phyloP scores from a whole-genome alignment of 257 asterid genomes.

The Fraxinus excelsior region DNA sequence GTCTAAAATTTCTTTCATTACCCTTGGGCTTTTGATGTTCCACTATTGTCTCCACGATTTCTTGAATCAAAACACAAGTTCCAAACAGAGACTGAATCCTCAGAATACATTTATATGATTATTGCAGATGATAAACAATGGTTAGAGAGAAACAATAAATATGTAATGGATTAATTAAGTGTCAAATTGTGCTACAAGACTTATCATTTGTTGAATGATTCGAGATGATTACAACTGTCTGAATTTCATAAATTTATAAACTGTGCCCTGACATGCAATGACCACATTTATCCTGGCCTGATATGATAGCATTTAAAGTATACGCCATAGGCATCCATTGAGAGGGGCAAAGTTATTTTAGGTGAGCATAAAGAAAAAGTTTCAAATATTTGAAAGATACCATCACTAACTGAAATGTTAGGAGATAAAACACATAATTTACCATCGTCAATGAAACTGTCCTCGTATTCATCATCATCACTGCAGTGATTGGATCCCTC shows the following conservation, averaged over 20 bases:
- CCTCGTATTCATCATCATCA: conserved; percentile 77
- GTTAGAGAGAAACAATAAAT: not conserved
- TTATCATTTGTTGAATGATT: not conserved
- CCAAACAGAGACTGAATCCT: not conserved
- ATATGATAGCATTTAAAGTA: conserved; percentile 1
- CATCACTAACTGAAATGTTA: conserved; percentile 47
- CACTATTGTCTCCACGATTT: not conserved
- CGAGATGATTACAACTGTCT: too few species aligned
- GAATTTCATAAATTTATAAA: not conserved
- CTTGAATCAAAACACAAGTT: not conserved
- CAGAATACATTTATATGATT: not conserved
- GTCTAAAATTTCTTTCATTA: conserved; percentile 34
- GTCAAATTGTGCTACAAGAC: not conserved
- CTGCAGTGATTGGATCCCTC: conserved; percentile 51
- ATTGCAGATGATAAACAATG: not conserved
- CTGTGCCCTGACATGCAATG: not conserved
- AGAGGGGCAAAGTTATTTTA: not conserved
- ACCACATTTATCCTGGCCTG: not conserved
- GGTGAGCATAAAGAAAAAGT: conserved; percentile 12
- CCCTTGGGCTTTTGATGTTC: conserved; percentile 29
- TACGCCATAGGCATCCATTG: conserved; percentile 7
- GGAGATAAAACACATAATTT: conserved; percentile 35
- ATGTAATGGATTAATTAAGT: not conserved
- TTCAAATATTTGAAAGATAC: conserved; percentile 33
- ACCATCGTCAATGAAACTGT: conserved; percentile 72